phyloP scores from a whole-genome alignment of 805 yeast genomes.

The Kodamaea kaohsiungensis region DNA sequence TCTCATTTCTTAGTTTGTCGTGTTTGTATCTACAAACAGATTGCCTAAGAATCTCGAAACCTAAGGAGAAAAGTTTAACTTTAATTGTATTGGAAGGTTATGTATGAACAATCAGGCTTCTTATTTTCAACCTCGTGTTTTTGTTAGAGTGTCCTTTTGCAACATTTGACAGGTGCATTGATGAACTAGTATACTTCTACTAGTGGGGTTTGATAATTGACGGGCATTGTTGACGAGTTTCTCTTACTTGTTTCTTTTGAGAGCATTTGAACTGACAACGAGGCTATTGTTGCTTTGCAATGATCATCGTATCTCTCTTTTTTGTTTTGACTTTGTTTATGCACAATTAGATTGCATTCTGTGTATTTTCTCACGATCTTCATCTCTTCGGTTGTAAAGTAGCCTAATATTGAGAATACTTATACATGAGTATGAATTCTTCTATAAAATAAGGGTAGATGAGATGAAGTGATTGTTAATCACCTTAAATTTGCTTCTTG shows the following conservation, averaged over 20 bases:
- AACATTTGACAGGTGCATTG: too few relatives aligned
- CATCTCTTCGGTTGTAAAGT: too few relatives aligned
- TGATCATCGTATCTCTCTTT: neutral
- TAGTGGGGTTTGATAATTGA: neutral
- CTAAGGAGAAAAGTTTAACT: neutral
- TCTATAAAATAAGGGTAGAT: too few relatives aligned
- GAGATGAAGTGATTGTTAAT: too few relatives aligned
- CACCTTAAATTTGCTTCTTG: too few relatives aligned
- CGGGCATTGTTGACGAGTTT: neutral
- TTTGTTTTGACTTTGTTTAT: neutral
- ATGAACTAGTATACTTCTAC: too few relatives aligned
- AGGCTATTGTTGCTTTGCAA: neutral
- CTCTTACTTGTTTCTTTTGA: neutral
- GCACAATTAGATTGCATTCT: neutral
- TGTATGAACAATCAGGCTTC: neutral
- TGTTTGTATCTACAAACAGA: neutral
- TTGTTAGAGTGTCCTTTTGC: too few relatives aligned
- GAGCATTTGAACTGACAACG: too few relatives aligned
- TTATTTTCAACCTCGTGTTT: too few relatives aligned
- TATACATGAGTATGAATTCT: too few relatives aligned
- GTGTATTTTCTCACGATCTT: neutral
- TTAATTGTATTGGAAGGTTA: neutral
- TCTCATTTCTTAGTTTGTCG: neutral
- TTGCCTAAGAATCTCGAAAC: neutral
- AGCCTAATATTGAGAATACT: too few relatives aligned